Conservation (phyloP, 345 rosid genomes). For the Citrus glauca region DNA sequence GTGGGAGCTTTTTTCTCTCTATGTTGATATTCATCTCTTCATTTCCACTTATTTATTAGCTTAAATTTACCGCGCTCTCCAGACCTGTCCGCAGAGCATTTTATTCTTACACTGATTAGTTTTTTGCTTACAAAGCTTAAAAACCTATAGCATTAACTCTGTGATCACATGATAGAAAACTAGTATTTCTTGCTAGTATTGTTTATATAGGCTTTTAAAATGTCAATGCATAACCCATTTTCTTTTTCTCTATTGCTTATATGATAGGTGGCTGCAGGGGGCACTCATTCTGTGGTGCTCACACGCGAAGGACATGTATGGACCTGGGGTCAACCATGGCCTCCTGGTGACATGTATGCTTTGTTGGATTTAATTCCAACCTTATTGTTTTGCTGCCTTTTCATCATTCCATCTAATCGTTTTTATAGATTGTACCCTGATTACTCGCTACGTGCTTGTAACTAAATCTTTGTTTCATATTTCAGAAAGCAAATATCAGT, state of each 20-base stretch:
- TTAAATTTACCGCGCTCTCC: neutral
- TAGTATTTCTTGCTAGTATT: neutral
- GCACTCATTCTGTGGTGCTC: slow-evolving; percentile 97
- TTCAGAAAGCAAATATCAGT: slow-evolving; percentile 93
- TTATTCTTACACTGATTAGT: neutral
- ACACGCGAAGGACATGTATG: slow-evolving; percentile 90
- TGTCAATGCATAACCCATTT: neutral
- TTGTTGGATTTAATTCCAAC: neutral
- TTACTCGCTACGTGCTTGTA: neutral
- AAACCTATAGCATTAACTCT: neutral
- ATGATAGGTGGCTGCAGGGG: slow-evolving; percentile 95
- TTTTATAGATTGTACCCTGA: neutral
- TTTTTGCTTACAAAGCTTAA: neutral
- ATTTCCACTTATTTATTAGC: neutral
- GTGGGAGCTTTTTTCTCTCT: neutral
- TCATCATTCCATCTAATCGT: neutral
- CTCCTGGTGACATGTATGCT: slow-evolving; percentile 97
- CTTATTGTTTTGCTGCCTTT: neutral
- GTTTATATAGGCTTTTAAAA: neutral
- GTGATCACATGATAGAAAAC: neutral
- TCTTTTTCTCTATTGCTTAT: slow-evolving; percentile 11
- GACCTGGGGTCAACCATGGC: slow-evolving; percentile 99
- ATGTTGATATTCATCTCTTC: neutral
- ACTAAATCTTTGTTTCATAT: neutral
- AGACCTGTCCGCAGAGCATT: neutral